Evolutionary conservation across 2,329 filamentous ascomycete species (phyloP), one percentile per base, ranked within the genome.

Genomic region (Penicillium sumatraense): DNA sequence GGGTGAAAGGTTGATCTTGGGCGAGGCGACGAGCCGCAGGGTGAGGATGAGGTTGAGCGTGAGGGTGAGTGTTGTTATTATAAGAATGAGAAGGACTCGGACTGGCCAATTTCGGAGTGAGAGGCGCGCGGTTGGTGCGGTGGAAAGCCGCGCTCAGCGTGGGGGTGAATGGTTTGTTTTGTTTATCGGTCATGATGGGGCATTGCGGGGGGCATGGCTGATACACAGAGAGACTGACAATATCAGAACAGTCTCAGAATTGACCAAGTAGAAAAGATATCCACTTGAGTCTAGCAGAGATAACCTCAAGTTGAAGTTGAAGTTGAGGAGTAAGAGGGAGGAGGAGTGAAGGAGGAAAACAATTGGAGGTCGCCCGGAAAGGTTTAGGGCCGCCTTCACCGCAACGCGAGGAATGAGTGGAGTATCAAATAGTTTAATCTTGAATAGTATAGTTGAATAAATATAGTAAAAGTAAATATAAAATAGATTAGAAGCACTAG

Each of bases 81-180:
- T n/a, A n/a, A n/a, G n/a, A n/a, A 45, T 68, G 56, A 20, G 61
- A 66, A 18, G 59, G 56, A 42, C 66, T 61, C n/a, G 73, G 68
- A 51, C 75, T 76, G 46, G 81, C 83, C 13, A 87, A 77, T 65
- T 85, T 83, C 13, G 86, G 86, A 16, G 85, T 85, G 57, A 87
- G 69, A 42, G 85, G 84, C 18, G 78, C 71, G 68, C 83, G 83
- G 58, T 74, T 76, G 38, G 77, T 75, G 53, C 82, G 86, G 64
- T 83, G 79, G 44, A 82, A 84, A 42, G 85, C 79, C 60, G 87
- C 82, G 72, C 81, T 83, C 66, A 92, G 84, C 56, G 86, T 83
- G 50, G 90, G 89, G 77, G 87, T 87, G 68, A 89, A 81, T 36
- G 87, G 84, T 77, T 80, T 75, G 72, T 78, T 78, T 74, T 78